Evolutionary conservation across 306 rosid species (phyloP).

Genomic region (Lupinus albus): DNA sequence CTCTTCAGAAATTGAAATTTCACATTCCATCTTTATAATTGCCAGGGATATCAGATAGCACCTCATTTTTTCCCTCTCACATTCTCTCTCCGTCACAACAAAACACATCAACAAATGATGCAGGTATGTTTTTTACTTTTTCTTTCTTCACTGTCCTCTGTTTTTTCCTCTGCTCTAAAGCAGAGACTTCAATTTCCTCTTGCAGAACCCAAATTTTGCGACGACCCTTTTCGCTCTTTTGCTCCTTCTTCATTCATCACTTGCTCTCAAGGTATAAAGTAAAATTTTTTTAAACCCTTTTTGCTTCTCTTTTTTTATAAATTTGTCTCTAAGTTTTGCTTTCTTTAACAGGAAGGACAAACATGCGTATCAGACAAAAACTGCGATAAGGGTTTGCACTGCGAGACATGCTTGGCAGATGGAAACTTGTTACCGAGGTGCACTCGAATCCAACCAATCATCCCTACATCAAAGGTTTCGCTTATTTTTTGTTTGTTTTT

Average conservation of each 20-base stretch:
- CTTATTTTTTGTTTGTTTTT: background rate
- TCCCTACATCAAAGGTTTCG: slow-evolving; percentile 63
- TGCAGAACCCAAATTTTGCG: slow-evolving; percentile 46
- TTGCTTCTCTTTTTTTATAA: background rate
- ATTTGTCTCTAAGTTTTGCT: background rate
- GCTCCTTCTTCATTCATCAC: slow-evolving; percentile 51
- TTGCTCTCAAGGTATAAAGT: slow-evolving; percentile 63
- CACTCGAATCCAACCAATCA: slow-evolving; percentile 74
- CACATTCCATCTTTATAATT: slow-evolving; percentile 26
- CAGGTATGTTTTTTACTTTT: slow-evolving; percentile 42
- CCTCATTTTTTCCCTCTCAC: slow-evolving; percentile 32
- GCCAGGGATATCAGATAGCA: slow-evolving; percentile 16
- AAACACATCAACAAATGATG: slow-evolving; percentile 36
- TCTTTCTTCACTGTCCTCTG: slow-evolving; percentile 30
- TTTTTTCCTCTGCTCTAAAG: slow-evolving; percentile 31
- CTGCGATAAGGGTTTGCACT: slow-evolving; percentile 78
- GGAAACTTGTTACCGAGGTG: slow-evolving; percentile 75
- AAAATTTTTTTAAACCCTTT: background rate
- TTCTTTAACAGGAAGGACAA: slow-evolving; percentile 61
- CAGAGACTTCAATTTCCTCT: slow-evolving; percentile 29
- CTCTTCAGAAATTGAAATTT: slow-evolving; percentile 38
- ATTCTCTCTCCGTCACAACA: slow-evolving; percentile 16
- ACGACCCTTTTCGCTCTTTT: slow-evolving; percentile 43
- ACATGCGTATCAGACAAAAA: slow-evolving; percentile 54
- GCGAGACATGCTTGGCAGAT: slow-evolving; percentile 78